phyloP scores from a whole-genome alignment of 1,284 basidiomycete species.

The Leccinum solheimii region DNA sequence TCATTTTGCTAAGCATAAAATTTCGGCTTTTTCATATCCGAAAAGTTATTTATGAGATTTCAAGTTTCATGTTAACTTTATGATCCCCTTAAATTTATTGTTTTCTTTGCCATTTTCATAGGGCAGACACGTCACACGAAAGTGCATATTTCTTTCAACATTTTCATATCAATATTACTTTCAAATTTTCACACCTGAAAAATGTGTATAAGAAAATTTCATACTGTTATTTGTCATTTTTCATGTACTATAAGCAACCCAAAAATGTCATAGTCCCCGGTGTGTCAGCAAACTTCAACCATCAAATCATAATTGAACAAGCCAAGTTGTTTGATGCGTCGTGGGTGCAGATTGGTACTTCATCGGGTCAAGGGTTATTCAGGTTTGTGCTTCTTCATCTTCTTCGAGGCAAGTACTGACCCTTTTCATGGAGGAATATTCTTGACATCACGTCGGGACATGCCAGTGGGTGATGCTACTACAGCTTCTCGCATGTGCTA shows the following conservation, averaged over 20 bases:
- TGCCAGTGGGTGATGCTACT: constrained; percentile 8
- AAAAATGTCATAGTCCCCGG: not conserved
- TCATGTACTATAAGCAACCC: not conserved
- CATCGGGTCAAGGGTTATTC: not conserved
- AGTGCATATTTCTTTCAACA: not conserved
- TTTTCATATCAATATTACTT: not conserved
- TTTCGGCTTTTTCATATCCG: not conserved
- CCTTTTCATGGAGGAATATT: not conserved
- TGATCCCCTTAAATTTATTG: not conserved
- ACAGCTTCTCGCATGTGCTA: not conserved
- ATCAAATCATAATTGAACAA: not conserved
- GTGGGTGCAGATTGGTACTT: not conserved
- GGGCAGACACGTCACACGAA: not conserved
- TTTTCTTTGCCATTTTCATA: not conserved
- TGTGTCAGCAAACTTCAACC: not conserved
- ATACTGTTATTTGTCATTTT: not conserved
- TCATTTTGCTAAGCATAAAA: not conserved
- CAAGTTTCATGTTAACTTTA: not conserved
- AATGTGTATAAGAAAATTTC: not conserved
- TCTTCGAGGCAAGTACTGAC: not conserved
- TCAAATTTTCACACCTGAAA: not conserved
- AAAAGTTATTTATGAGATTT: not conserved
- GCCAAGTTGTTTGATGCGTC: not conserved
- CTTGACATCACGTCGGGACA: not conserved
- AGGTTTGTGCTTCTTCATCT: not conserved